Conservation (phyloP, 192 early-diverging fungal species). For the Chytriomyces confervae region DNA sequence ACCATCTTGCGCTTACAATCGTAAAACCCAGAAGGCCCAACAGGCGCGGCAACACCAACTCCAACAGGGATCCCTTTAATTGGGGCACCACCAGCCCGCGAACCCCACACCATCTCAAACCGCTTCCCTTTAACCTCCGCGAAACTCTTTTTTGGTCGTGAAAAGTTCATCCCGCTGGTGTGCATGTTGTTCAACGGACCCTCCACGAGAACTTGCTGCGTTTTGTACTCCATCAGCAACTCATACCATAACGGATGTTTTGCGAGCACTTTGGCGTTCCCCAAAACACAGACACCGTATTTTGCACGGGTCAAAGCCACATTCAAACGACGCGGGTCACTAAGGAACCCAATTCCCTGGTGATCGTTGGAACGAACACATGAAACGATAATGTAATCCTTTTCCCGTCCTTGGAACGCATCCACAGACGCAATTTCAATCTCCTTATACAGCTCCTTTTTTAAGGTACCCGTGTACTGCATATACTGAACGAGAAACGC, state of each 20-base stretch:
- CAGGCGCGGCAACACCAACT: conserved; percentile 30
- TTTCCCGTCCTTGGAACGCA: conserved; percentile 99
- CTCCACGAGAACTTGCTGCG: conserved; percentile 87
- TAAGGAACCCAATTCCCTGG: conserved; percentile 93
- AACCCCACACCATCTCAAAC: conserved; percentile 46
- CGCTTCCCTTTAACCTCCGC: conserved; percentile 32
- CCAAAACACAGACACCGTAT: conserved; percentile 91
- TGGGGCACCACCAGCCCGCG: conserved; percentile 32
- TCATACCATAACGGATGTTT: conserved; percentile 97
- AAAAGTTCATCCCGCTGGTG: conserved; percentile 86
- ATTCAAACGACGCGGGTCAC: conserved; percentile 83
- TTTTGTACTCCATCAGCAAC: conserved; percentile 91
- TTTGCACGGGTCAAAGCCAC: conserved; percentile 96
- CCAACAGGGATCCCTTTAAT: conserved; percentile 30
- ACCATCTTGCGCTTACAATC: conserved; percentile 11
- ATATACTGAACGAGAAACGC: conserved; percentile 95
- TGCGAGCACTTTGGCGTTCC: conserved; percentile 94
- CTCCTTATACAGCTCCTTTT: conserved; percentile 95
- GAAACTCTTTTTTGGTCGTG: conserved; percentile 46
- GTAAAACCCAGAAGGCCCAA: conserved; percentile 10
- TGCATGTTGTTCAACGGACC: conserved; percentile 90
- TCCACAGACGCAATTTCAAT: conserved; percentile 99
- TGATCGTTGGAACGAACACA: conserved; percentile 98
- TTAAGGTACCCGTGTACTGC: conserved; percentile 89
- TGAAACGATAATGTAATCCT: conserved; percentile 98